Conservation (phyloP, 176 grass and related monocot species). For the Tillandsia fasciculata region DNA sequence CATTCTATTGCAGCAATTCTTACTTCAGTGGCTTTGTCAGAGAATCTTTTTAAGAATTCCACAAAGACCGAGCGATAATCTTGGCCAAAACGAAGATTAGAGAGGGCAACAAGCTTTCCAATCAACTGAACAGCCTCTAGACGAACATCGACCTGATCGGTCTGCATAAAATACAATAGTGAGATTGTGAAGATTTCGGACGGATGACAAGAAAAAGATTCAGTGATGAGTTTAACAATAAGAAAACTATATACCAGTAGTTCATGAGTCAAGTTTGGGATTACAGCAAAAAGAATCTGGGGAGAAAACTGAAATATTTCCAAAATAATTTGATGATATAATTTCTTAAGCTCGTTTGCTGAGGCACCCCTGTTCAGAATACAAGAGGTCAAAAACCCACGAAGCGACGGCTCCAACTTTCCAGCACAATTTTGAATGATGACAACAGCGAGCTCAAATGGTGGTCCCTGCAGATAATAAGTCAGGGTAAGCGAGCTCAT, state of each 20-base stretch:
- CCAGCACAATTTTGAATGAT: conserved; percentile 47
- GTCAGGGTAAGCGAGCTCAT: not conserved
- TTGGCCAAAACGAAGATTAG: conserved; percentile 69
- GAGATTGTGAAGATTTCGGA: not conserved
- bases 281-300: conserved; percentile 58
- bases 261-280: conserved; percentile 75
- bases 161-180: conserved; percentile 28
- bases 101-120: conserved; percentile 69
- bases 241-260: conserved; percentile 51
- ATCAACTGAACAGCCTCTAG: conserved; percentile 67
- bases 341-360: conserved; percentile 36
- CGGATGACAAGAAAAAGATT: not conserved
- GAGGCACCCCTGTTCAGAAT: conserved; percentile 46
- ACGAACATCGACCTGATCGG: conserved; percentile 58
- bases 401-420: conserved; percentile 59
- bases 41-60: conserved; percentile 82
- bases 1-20: conserved; percentile 82
- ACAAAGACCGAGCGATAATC: conserved; percentile 58
- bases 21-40: conserved; percentile 73
- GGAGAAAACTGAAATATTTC: conserved; percentile 83
- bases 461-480: conserved; percentile 44
- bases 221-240: not conserved
- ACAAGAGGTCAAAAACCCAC: conserved; percentile 51
- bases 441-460: conserved; percentile 59
- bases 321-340: conserved; percentile 71